Base-by-base conservation (phyloP, 148 eudicot species). In the Rhododendron kiyosumense region DNA sequence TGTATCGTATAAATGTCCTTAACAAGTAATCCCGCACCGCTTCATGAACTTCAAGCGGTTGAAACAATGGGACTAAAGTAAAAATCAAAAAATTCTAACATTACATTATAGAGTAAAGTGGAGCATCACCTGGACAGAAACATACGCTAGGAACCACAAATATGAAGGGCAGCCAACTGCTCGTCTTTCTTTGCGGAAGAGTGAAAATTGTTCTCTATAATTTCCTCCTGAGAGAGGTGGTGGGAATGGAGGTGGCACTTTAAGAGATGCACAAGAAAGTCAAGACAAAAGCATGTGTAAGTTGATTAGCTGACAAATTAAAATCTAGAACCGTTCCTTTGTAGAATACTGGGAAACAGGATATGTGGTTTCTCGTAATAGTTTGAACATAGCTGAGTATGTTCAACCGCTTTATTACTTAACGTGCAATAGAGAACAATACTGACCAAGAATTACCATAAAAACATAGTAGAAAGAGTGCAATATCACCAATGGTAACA, bases 211-310 rank as follows among this genome's bases (percentile, higher is more conserved):
- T 52, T 92, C 79, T 32, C 82, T 75, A 74, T 88, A 90, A 90
- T 96, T 91, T 86, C 83, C 91, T 94, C 96, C 98, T 85, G 99
- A 96, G 87, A 92, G 90, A 90, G 93, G 98, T 85, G 95, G 98
- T 86, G 98, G 99, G 41, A 95, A 89, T 88, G 98, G 98, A 91
- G 93, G 95, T 86, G 98, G 98, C 96, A 97, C 99, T 97, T 89
- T 88, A 91, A 93, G 82, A 87, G 88, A 92, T 88, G 80, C 91
- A 90, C 87, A 88, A 86, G 87, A 86, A 84, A 86, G 85, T 87
- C 88, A 88, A 89, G 80, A 32, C 34, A 90, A 88, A 86, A 69
- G 43, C n/a, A 48, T 24, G 34, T 76, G 88, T 79, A 90, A 84
- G 90, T 81, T 83, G 63, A n/a, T 84, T 38, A 77, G 57, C 36